A percentile compares a stretch with the other conserved stretches of the same genome.
Conservation (phyloP, 768 basidiomycete genomes). For the Rhodotorula graminis region DNA sequence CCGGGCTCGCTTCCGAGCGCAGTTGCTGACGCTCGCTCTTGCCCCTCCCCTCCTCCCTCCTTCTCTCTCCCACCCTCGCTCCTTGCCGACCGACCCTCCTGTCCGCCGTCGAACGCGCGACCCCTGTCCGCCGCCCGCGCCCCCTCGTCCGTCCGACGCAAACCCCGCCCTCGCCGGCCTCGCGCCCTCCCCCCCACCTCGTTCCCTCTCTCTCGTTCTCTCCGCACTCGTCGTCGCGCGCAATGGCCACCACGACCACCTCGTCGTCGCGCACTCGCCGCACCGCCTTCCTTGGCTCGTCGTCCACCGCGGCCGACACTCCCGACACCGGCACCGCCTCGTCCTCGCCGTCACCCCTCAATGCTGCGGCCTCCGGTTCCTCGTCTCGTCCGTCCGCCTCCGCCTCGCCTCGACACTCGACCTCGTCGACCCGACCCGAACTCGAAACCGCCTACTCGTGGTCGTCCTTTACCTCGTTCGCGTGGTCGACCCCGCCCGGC, state of each 20-base stretch:
- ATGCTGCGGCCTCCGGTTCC: not conserved
- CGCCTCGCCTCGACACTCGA: not conserved
- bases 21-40: not conserved
- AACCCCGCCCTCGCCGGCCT: not conserved
- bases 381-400: not conserved
- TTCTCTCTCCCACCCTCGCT: not conserved
- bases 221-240: not conserved
- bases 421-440: not conserved
- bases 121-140: too few species aligned
- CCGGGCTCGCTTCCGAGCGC: not conserved
- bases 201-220: not conserved
- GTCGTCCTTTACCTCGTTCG: conserved; percentile 8
- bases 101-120: too few species aligned
- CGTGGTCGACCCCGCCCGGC: not conserved
- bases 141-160: too few species aligned
- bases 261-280: not conserved
- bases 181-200: not conserved
- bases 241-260: not conserved
- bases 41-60: too few species aligned
- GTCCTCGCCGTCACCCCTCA: not conserved
- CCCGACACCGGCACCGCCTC: not conserved
- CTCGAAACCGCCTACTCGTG: not conserved
- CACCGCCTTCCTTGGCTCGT: not conserved
- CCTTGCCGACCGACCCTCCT: too few species aligned
- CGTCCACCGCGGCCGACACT: not conserved